These are phyloP conservation scores for Spathaspora gorwiae DNA, from an alignment of 805 yeast genomes.

Conservation along the genomic window DNA sequence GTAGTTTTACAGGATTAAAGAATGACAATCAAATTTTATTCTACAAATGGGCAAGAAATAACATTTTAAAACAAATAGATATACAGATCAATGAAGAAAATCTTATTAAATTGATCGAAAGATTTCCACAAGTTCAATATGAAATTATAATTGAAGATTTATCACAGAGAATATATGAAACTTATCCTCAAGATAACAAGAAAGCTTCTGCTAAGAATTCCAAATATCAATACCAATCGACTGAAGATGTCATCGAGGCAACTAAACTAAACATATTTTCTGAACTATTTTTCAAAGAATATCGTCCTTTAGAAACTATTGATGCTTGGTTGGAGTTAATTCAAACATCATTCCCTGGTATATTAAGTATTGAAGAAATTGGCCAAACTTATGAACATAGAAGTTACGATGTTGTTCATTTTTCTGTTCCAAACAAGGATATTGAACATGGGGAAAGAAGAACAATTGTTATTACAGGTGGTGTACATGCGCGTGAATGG, in stretches of 20 bases:
- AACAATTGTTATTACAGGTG: constrained; percentile 76
- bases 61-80: constrained; percentile 10
- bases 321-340: constrained; percentile 68
- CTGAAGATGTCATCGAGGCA: constrained; percentile 12
- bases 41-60: constrained; percentile 46
- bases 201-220: constrained; percentile 1
- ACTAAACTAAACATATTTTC: constrained; percentile 16
- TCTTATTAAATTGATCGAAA: constrained; percentile 18
- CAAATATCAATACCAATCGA: constrained; percentile 8
- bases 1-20: neutral
- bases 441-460: constrained; percentile 36
- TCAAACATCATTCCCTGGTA: constrained; percentile 56
- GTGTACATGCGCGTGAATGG: constrained; percentile 92
- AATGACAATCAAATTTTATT: constrained; percentile 10
- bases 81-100: constrained; percentile 18
- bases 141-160: constrained; percentile 52
- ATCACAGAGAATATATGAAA: constrained; percentile 51
- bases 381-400: constrained; percentile 79
- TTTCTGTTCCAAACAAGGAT: constrained; percentile 45
- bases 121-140: constrained; percentile 21
- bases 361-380: constrained; percentile 58
- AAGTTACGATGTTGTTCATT: constrained; percentile 60
- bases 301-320: constrained; percentile 63
- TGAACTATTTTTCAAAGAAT: constrained; percentile 66
- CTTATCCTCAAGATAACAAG: constrained; percentile 38